Evolutionary conservation across 108 stramenopile genomes (phyloP), one percentile per base, ranked within the genome.

Genomic region (Pseudonitzschia multistriata): DNA sequence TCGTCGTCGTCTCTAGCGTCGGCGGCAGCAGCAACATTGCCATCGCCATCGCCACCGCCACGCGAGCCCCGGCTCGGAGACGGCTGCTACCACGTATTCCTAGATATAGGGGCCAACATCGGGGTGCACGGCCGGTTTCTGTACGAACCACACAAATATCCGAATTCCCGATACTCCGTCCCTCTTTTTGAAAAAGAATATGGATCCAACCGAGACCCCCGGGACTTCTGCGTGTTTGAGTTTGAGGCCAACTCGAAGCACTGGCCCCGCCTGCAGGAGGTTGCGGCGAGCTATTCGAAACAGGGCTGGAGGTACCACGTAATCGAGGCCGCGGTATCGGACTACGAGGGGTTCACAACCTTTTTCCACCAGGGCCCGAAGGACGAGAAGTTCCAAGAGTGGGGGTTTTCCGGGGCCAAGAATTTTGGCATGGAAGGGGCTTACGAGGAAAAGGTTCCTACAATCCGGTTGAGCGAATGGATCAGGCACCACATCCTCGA

Each of bases 51-150:
- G n/a, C n/a, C n/a, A n/a, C 37, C 37, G 10, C 37, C 37, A 5
- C 7, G 37, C 37, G 54, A 55, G 54, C 29, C 33, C 30, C 67
- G 67, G 7, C 49, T 73, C 15, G 79, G 56, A 22, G 79, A 79
- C n/a, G 74, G 74, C 30, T 79, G 79, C 62, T 66, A 66, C 19
- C 62, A 75, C 56, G 62, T 79, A 54, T 71, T 73, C 37, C 57
- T 79, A 19, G 79, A 79, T 57, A 74, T 79, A 7, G 79, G 79
- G 31, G 70, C 70, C 13, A 79, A 79, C 49, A 61, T 74, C 22
- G 79, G 79, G 5, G 62, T 79, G 0, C 74, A 74, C 45, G 70
- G 55, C 7, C 79, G 79, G 2, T 74, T 79, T 37, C 39, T 79
- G 5, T 45, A 66, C n/a, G 79, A 79, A 48, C 79, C 79, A 2